phyloP scores from a whole-genome alignment of 148 eudicot genomes.

The Rhododendron mucronatum region DNA sequence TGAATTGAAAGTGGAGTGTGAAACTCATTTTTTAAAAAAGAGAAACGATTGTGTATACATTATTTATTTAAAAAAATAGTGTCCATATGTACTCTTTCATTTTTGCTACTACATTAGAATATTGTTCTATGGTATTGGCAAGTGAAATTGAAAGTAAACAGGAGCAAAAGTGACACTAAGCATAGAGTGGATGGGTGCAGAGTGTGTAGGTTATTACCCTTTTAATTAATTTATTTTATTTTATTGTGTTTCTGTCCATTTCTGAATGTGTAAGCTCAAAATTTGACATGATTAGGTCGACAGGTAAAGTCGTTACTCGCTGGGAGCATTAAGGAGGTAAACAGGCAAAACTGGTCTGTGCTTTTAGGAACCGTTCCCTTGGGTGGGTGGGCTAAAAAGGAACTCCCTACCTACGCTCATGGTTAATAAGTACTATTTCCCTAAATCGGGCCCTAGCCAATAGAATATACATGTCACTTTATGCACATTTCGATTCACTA shows the following conservation, averaged over 20 bases:
- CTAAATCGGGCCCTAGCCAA: not conserved
- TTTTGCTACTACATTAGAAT: too few relatives aligned
- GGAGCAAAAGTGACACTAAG: too few relatives aligned
- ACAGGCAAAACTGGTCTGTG: conserved; percentile 26
- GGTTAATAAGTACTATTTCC: not conserved
- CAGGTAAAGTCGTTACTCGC: conserved; percentile 63
- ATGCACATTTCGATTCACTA: not conserved
- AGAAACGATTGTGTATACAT: too few relatives aligned
- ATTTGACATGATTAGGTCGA: conserved; percentile 26
- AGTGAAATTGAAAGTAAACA: too few relatives aligned
- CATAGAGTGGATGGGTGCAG: too few relatives aligned
- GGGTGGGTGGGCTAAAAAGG: conserved; percentile 9
- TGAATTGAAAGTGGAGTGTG: too few relatives aligned
- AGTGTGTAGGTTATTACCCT: too few relatives aligned
- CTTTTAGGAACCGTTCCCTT: conserved; percentile 32
- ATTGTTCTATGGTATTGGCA: too few relatives aligned
- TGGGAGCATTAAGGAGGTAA: conserved; percentile 23
- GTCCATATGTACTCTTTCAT: too few relatives aligned
- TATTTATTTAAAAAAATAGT: too few relatives aligned
- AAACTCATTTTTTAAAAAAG: too few relatives aligned
- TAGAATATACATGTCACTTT: not conserved
- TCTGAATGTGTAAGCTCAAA: too few relatives aligned
- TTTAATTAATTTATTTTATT: accelerated
- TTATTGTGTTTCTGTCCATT: not conserved
- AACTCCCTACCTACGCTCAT: not conserved